Evolutionary conservation across 495 filamentous ascomycete species (phyloP), one percentile per base, ranked within the genome.

Genomic region (Neurospora cerealis): DNA sequence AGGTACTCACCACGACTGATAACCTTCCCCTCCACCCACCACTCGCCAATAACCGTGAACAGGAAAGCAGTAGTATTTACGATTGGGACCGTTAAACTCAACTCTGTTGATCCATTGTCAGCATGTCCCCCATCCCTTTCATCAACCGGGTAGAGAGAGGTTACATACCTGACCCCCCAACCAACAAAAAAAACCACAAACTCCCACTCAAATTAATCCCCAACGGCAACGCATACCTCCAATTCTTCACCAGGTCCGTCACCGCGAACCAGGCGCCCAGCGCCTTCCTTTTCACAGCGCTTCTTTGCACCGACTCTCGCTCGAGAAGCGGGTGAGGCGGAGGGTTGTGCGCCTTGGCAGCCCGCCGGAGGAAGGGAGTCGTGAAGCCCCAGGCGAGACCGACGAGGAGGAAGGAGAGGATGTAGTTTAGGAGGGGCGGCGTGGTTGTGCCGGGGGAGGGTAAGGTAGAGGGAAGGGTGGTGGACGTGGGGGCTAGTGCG

Each of bases 111-210:
- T 28, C 24, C 24, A 28, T 21, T 10, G n/a, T 48, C 4, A 60
- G 48, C 48, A 32, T 6, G 2, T 28, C 2, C 19, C 21, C 9
- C n/a, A 11, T 54, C 4, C n/a, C n/a, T 48, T 48, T 21, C 19
- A n/a, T 6, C n/a, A 17, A 19, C 15, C 40, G 15, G 40, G 5
- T 42, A n/a, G 13, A 41, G 4, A 41, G 39, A 41, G 4, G 0
- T 5, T 46, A 46, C 44, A 21, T 46, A 21, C 44, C 44, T 10
- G 19, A 21, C 3, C 94, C 88, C 72, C 96, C 96, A 85, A 99
- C 93, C 74, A 99, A 83, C 76, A 98, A 80, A 79, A 99, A 99
- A 78, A 99, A 99, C 96, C 96, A 99, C 74, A 99, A 87, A 78
- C 93, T 97, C 73, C 96, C 96, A 41, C 96, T 97, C 76, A 98